Conservation (phyloP, 73 alveolate genomes). For the Paramecium biaurelia region DNA sequence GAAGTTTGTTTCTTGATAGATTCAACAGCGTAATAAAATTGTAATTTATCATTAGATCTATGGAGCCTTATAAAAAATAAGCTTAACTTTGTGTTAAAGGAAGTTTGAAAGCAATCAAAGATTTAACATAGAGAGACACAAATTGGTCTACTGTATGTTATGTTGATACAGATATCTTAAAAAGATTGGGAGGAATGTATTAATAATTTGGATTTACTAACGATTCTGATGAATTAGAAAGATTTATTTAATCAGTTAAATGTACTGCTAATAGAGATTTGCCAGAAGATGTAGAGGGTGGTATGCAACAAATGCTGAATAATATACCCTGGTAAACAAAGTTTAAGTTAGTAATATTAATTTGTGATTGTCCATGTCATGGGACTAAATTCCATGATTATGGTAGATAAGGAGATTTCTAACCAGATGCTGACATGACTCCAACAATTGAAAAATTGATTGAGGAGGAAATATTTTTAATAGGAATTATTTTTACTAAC, state of each 20-base stretch:
- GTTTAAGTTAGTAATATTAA: conserved; percentile 72
- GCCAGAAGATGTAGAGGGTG: conserved; percentile 78
- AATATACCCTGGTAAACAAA: conserved; percentile 67
- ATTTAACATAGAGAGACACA: not conserved
- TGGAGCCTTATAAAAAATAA: not conserved
- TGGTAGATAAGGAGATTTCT: conserved; percentile 59
- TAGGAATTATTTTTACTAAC: not conserved
- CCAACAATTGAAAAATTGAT: not conserved
- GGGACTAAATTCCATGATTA: conserved; percentile 65
- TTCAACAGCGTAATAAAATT: not conserved
- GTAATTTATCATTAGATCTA: not conserved
- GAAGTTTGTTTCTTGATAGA: not conserved
- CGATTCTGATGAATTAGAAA: not conserved
- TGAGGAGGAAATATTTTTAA: not conserved
- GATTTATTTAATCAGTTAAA: not conserved
- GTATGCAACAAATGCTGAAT: conserved; percentile 56
- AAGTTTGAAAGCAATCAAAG: not conserved
- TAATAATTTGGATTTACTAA: not conserved
- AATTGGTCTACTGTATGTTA: not conserved
- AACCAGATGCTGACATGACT: conserved; percentile 47
- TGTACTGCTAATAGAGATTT: conserved; percentile 71
- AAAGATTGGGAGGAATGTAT: not conserved
- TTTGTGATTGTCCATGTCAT: conserved; percentile 79
- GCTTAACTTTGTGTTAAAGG: not conserved
- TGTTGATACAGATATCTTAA: not conserved